These are phyloP conservation scores for Exophiala calicioides DNA, from an alignment of 2,329 filamentous ascomycete species.

Conservation along the genomic window DNA sequence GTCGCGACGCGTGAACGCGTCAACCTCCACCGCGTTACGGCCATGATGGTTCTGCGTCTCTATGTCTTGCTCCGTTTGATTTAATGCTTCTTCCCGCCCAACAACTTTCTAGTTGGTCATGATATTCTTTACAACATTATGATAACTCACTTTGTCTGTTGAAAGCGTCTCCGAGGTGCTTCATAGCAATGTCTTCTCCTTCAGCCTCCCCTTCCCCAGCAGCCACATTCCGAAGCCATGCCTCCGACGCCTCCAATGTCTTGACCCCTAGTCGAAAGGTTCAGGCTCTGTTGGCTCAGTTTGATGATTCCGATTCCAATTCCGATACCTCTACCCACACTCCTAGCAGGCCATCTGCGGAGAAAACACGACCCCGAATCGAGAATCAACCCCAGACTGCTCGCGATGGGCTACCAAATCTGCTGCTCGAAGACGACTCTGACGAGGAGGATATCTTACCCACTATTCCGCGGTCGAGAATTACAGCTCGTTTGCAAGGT, in stretches of 20 bases:
- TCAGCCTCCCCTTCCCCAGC: slow-evolving; percentile 12
- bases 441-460: slow-evolving; percentile 49
- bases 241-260: slow-evolving; percentile 19
- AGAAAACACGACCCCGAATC: background rate
- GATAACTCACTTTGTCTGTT: too few relatives aligned
- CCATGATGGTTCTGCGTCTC: background rate
- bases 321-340: slow-evolving; percentile 13
- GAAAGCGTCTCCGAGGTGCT: too few relatives aligned
- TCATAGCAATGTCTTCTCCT: slow-evolving; percentile 23
- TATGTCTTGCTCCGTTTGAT: too few relatives aligned
- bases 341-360: background rate
- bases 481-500: slow-evolving; percentile 65
- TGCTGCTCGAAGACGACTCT: slow-evolving; percentile 33
- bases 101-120: background rate
- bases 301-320: slow-evolving; percentile 51
- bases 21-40: too few relatives aligned
- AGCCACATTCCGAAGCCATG: slow-evolving; percentile 10
- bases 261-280: slow-evolving; percentile 47
- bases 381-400: too few relatives aligned
- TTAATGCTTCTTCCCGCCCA: too few relatives aligned
- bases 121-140: background rate
- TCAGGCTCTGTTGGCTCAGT: slow-evolving; percentile 51
- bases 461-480: slow-evolving; percentile 61
- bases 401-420: too few relatives aligned
- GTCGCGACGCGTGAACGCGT: too few relatives aligned